Evolutionary conservation across 345 rosid genomes (phyloP).

Genomic region (Erodium maritimum): DNA sequence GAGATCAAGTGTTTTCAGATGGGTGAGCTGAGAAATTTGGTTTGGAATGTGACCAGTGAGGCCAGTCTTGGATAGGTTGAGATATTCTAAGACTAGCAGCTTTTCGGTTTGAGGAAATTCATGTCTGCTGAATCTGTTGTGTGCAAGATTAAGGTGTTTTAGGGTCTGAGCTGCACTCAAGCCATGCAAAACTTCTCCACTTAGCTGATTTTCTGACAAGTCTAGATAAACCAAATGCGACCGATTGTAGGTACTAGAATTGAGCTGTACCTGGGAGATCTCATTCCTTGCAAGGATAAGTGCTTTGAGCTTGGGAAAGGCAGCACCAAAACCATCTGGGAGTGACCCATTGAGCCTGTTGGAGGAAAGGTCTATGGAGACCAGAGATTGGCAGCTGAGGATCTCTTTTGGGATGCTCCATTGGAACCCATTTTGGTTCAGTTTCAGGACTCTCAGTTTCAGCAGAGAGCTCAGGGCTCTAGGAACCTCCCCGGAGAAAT

Average conservation of each 20-base stretch:
- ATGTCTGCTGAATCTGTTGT: conserved; percentile 54
- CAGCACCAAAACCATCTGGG: conserved; percentile 63
- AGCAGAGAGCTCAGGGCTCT: conserved; percentile 46
- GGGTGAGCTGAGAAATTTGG: conserved; percentile 39
- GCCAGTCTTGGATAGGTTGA: conserved; percentile 64
- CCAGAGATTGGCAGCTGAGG: conserved; percentile 40
- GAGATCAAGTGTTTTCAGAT: conserved; percentile 56
- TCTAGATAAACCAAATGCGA: conserved; percentile 57
- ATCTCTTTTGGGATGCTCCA: conserved; percentile 49
- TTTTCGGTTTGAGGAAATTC: conserved; percentile 39
- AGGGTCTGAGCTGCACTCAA: conserved; percentile 41
- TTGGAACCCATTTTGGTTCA: conserved; percentile 47
- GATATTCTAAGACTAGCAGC: conserved; percentile 46
- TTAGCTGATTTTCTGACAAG: conserved; percentile 75
- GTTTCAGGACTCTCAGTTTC: conserved; percentile 46
- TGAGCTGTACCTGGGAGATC: conserved; percentile 70
- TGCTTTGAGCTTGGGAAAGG: conserved; percentile 55
- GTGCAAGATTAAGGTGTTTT: conserved; percentile 68
- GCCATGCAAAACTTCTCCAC: conserved; percentile 49
- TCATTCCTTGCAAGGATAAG: conserved; percentile 60
- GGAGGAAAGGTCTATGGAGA: conserved; percentile 51
- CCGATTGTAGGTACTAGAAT: no score
- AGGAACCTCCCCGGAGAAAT: conserved; percentile 69
- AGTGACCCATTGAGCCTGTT: conserved; percentile 60
- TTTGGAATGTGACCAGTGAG: conserved; percentile 52